Evolutionary conservation across 331 rosid species (phyloP).

Genomic region (Rosa hybrid): DNA sequence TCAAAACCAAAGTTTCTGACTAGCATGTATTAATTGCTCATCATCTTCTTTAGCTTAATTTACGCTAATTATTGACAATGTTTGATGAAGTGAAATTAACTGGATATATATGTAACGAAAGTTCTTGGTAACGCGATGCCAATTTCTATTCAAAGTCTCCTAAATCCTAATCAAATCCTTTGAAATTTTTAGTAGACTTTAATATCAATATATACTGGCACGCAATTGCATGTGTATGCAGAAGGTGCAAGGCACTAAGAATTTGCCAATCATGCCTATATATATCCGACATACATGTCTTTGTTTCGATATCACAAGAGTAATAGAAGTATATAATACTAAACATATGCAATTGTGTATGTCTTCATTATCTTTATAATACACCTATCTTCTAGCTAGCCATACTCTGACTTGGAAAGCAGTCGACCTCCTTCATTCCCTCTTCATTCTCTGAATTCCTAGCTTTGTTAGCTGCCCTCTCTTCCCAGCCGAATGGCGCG

Average conservation of each 20-base stretch:
- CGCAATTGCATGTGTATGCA: neutral
- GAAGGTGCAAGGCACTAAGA: neutral
- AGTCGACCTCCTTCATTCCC: neutral
- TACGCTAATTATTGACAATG: neutral
- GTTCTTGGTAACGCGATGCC: neutral
- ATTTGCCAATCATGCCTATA: neutral
- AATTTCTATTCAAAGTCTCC: neutral
- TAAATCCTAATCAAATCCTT: neutral
- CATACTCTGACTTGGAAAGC: neutral
- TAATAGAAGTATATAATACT: neutral
- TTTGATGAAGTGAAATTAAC: neutral
- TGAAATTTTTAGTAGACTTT: neutral
- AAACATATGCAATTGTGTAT: too few species aligned
- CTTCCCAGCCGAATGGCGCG: constrained; percentile 28
- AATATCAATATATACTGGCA: neutral
- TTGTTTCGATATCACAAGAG: neutral
- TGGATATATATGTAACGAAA: neutral
- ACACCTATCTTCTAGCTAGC: neutral
- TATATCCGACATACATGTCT: neutral
- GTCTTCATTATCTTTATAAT: neutral
- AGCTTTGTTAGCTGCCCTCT: too few species aligned
- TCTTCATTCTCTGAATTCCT: neutral
- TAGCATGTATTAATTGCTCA: neutral
- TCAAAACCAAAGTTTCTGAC: neutral
- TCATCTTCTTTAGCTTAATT: neutral